Percentiles rank a stretch among this genome's conserved stretches.
These are phyloP conservation scores for Metarhizium album DNA, from an alignment of 2,329 filamentous ascomycete genomes.

Conservation along the genomic window DNA sequence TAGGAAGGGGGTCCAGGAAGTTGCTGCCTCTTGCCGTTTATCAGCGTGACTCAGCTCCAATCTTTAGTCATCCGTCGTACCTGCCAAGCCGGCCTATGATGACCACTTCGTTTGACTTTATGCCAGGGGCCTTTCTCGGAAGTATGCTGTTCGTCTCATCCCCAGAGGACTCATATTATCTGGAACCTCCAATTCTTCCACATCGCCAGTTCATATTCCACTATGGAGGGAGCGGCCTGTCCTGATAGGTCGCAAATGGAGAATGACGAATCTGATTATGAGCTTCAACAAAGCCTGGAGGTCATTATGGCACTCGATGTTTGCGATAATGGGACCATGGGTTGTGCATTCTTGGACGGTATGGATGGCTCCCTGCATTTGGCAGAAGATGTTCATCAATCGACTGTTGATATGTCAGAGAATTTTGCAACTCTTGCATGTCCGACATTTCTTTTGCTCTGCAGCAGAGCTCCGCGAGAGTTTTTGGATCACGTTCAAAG, in stretches of 20 bases:
- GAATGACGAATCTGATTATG: background rate
- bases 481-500: slow-evolving; percentile 17
- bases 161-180: too few species aligned
- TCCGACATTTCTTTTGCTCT: slow-evolving; percentile 45
- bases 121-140: too few species aligned
- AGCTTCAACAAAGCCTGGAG: slow-evolving; percentile 29
- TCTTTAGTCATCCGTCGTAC: background rate
- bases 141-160: too few species aligned
- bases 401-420: slow-evolving; percentile 58
- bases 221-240: background rate
- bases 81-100: too few species aligned
- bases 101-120: too few species aligned
- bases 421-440: slow-evolving; percentile 43
- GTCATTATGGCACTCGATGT: slow-evolving; percentile 74
- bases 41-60: background rate
- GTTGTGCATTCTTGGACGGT: slow-evolving; percentile 75
- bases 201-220: background rate
- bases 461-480: slow-evolving; percentile 32
- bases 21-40: background rate
- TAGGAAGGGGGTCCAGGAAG: background rate
- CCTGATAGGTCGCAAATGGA: background rate
- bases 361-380: slow-evolving; percentile 60
- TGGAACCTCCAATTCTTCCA: background rate
- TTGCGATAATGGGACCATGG: slow-evolving; percentile 57
- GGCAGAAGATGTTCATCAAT: slow-evolving; percentile 64